Base-by-base conservation (phyloP, 164 flowering plant genomes). In the Akebia trifoliata region DNA sequence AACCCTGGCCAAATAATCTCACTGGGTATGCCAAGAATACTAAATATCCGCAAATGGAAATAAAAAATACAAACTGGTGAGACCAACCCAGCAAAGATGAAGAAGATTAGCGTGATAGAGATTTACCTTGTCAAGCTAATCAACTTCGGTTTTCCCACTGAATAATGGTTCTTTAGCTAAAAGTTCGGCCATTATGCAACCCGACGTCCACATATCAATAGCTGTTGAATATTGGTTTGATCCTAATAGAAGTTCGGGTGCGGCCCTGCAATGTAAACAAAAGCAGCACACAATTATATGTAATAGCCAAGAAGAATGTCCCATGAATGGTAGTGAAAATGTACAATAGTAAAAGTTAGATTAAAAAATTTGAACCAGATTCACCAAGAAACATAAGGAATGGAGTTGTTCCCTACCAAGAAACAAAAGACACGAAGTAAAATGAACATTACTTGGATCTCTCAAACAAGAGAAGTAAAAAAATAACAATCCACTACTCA, bases 121-220 rank as follows among this genome's bases (percentile, higher is more conserved):
- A 22, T n/a, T 54, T 55, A 88, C 97, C 92, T 88, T 88, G 74
- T 86, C 92, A 60, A 91, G 80, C 73, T 87, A 96, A 58, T 91
- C 96, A 56, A 84, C 47, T 72, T 87, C 97, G 49, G 82, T 79
- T 74, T 83, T 86, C 67, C 97, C 97, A 76, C 74, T 79, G 56
- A 88, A 91, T 28, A 88, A 65, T 31, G 97, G 97, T 43, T 77
- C 81, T 69, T 88, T 91, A 20, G 92, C 74, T 54, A 91, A 72
- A 44, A 91, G 62, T 67, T 91, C 97, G 42, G 97, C 97, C 97
- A 91, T 91, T 38, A 91, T 88, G 59, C 97, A 91, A 37, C 97
- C 97, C 49, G 88, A 44, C 0, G 97, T 87, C 97, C 97, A 91
- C 94, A 88, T 91, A 67, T 91, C 97, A 76, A 91, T 82, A 36